Conservation (phyloP, 345 rosid genomes). For the Arabidopsis arenosa region DNA sequence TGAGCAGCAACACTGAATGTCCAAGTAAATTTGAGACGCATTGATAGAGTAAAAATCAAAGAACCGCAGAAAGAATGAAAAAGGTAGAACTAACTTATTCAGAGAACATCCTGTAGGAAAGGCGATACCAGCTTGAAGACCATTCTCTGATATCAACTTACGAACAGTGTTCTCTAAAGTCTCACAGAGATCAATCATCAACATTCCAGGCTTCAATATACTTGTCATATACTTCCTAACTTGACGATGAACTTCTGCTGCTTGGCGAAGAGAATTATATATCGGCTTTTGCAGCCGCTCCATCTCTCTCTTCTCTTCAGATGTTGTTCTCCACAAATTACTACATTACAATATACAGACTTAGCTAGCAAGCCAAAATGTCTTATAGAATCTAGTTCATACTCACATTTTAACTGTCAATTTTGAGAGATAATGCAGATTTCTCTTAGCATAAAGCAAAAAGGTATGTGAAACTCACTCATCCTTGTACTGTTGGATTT, state of each 20-base stretch:
- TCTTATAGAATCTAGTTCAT: background rate
- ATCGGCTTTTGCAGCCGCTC: conserved; percentile 78
- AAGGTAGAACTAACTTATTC: conserved; percentile 58
- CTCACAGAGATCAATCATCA: conserved; percentile 85
- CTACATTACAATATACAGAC: conserved; percentile 42
- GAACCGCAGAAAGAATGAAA: background rate
- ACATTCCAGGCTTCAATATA: conserved; percentile 81
- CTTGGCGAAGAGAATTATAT: conserved; percentile 83
- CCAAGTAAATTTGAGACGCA: conserved; percentile 14
- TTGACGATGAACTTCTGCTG: conserved; percentile 96
- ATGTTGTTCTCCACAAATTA: conserved; percentile 84
- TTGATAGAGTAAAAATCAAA: background rate
- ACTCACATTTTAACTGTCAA: too few relatives aligned
- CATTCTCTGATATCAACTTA: conserved; percentile 83
- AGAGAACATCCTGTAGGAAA: conserved; percentile 92
- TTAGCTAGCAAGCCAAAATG: background rate
- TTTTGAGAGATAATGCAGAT: too few relatives aligned
- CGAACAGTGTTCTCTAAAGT: conserved; percentile 84
- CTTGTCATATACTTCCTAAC: conserved; percentile 72
- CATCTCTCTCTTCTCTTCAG: conserved; percentile 89
- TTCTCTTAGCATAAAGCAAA: too few relatives aligned
- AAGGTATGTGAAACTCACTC: conserved; percentile 59
- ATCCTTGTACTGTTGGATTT: conserved; percentile 88
- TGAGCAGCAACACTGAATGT: conserved; percentile 82
- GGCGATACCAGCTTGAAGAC: conserved; percentile 92